A percentile compares a stretch with the other conserved stretches of the same genome.
Conservation (phyloP, 2,329 filamentous ascomycete genomes). For the Beauveria bassiana region DNA sequence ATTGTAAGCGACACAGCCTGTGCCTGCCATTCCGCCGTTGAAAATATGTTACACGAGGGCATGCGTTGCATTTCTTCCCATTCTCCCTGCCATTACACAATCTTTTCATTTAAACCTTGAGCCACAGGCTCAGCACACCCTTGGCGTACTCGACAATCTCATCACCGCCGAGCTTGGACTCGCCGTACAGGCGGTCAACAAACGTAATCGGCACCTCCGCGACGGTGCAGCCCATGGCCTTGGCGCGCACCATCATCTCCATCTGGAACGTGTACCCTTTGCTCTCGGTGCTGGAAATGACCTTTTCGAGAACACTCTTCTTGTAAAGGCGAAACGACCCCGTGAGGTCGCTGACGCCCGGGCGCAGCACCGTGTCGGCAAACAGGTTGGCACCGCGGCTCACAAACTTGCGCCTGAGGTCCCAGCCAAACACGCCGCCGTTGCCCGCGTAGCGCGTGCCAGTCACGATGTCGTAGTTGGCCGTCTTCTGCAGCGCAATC, state of each 20-base stretch:
- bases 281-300: constrained; percentile 83
- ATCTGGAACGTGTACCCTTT: constrained; percentile 99
- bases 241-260: constrained; percentile 98
- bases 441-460: constrained; percentile 88
- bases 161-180: constrained; percentile 87
- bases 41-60: neutral
- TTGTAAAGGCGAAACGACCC: constrained; percentile 95
- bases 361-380: constrained; percentile 86
- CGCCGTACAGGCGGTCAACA: constrained; percentile 90
- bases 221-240: constrained; percentile 90
- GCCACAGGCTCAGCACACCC: constrained; percentile 69
- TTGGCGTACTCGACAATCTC: constrained; percentile 97
- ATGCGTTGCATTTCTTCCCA: neutral
- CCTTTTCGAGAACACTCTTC: constrained; percentile 78
- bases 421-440: constrained; percentile 92
- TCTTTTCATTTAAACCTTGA: constrained; percentile 52
- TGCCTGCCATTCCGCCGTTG: neutral
- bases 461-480: constrained; percentile 91
- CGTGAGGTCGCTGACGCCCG: constrained; percentile 91
- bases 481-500: constrained; percentile 70
- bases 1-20: neutral
- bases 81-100: neutral
- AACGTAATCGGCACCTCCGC: constrained; percentile 95
- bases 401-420: constrained; percentile 81
- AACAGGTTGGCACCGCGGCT: constrained; percentile 88